Evolutionary conservation across 495 filamentous ascomycete genomes (phyloP), one percentile per base, ranked within the genome.

Genomic region (Trichocladium antarcticum): DNA sequence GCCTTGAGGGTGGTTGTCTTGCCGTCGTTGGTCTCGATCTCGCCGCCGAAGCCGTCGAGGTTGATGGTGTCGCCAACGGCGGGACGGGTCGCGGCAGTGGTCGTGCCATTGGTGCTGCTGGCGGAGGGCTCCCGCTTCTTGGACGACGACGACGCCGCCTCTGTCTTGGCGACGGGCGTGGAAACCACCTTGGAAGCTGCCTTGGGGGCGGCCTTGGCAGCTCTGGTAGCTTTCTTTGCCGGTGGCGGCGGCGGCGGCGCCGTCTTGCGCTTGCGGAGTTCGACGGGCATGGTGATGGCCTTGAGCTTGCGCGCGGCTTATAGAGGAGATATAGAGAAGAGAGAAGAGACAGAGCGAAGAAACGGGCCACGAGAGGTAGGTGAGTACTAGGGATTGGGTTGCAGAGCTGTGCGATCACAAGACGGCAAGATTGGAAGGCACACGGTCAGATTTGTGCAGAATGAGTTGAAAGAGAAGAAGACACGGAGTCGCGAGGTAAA

Each of bases 11-110:
- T 89, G 11, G 82, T 87, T 63, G 81, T 86, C 32, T 64, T 65
- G 53, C 87, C 88, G 55, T 94, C 85, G 56, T 96, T 78, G 45
- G 81, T 90, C 68, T 89, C 78, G 50, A 98, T 62, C 58, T 89
- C 82, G 49, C 87, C 85, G 57, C 87, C 85, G 66, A 95, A 90
- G 28, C 67, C 72, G 21, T 84, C 78, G 39, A 92, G 74, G 29
- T 69, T 60, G 59, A 95, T 70, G 22, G 66, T 74, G 53, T 72
- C 65, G 54, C 76, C 74, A 21, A 68, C 66, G 37, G 65, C 67
- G 27, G 66, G 61, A 49, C 56, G 29, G 40, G 62, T 66, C 40
- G 55, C 56, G 49, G 60, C 59, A 37, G 51, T 57, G 49, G 66
- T 32, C 43, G 51, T 21, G 55, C 70, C 62, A 55, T 72, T 72